Percentiles rank a stretch among this genome's conserved stretches.
phyloP scores from a whole-genome alignment of 768 basidiomycete species.

The Tulasnella sp. region DNA sequence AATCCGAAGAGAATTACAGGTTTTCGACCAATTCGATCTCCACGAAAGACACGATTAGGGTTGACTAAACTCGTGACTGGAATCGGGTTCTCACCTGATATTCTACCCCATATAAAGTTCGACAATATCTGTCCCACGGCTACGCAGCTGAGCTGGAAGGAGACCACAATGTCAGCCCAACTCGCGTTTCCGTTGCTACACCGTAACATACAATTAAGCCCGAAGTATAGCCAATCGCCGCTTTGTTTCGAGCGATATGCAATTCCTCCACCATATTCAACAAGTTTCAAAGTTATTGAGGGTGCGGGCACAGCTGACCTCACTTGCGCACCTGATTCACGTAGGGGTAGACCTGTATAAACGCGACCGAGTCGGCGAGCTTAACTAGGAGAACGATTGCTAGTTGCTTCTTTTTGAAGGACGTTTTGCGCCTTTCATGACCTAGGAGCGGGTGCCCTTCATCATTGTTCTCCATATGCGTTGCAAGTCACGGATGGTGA shows the following conservation, averaged over 20 bases:
- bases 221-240: conserved; percentile 25
- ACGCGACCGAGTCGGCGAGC: background rate
- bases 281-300: background rate
- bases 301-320: too few species aligned
- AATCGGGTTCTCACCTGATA: conserved; percentile 26
- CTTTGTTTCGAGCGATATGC: conserved; percentile 19
- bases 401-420: background rate
- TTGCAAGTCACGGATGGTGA: background rate
- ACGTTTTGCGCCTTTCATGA: background rate
- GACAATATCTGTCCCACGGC: conserved; percentile 31
- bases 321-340: background rate
- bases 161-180: background rate
- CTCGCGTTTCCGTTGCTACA: background rate
- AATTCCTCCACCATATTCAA: conserved; percentile 28
- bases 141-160: conserved; percentile 20
- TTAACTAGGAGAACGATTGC: background rate
- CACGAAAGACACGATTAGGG: background rate
- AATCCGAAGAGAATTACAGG: conserved; percentile 33
- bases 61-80: background rate
- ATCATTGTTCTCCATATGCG: background rate
- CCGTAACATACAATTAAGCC: conserved; percentile 22
- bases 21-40: conserved; percentile 34
- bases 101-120: conserved; percentile 29
- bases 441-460: background rate
- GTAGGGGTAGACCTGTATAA: background rate